A percentile compares a stretch with the other conserved stretches of the same genome.
Conservation (phyloP, 805 yeast genomes). For the Candida ulmi region DNA sequence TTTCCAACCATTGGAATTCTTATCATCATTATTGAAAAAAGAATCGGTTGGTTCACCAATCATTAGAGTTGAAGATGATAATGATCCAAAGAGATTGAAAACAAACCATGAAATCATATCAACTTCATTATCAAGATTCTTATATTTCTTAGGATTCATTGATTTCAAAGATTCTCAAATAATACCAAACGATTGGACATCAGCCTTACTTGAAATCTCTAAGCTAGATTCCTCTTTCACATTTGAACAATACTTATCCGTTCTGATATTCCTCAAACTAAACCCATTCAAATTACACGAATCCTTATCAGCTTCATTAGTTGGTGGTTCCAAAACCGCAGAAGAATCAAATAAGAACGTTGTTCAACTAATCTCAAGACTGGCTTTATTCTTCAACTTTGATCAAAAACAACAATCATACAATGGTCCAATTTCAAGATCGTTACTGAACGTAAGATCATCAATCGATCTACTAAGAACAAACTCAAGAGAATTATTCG, state of each 20-base stretch:
- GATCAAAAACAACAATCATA: conserved; percentile 50
- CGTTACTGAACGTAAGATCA: conserved; percentile 61
- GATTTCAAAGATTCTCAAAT: conserved; percentile 26
- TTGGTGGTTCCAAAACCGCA: conserved; percentile 32
- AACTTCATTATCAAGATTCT: conserved; percentile 48
- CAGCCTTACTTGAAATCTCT: conserved; percentile 31
- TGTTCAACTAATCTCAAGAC: conserved; percentile 40
- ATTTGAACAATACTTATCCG: conserved; percentile 36
- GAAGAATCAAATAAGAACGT: conserved; percentile 25
- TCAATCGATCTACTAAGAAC: conserved; percentile 47
- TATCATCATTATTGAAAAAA: conserved; percentile 20
- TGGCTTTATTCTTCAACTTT: conserved; percentile 40
- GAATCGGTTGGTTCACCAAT: conserved; percentile 16
- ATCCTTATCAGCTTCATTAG: conserved; percentile 30
- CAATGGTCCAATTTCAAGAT: conserved; percentile 67
- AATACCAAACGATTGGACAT: conserved; percentile 48
- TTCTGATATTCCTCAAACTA: conserved; percentile 42
- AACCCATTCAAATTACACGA: conserved; percentile 33
- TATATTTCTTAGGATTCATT: conserved; percentile 47
- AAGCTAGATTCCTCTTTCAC: conserved; percentile 26
- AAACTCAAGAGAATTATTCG: conserved; percentile 49
- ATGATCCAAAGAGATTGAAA: conserved; percentile 29
- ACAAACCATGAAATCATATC: conserved; percentile 49
- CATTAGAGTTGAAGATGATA: conserved; percentile 16
- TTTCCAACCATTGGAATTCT: conserved; percentile 25